Evolutionary conservation across 1,139 yeast genomes (phyloP).

Genomic region (Geotrichum siamense): DNA sequence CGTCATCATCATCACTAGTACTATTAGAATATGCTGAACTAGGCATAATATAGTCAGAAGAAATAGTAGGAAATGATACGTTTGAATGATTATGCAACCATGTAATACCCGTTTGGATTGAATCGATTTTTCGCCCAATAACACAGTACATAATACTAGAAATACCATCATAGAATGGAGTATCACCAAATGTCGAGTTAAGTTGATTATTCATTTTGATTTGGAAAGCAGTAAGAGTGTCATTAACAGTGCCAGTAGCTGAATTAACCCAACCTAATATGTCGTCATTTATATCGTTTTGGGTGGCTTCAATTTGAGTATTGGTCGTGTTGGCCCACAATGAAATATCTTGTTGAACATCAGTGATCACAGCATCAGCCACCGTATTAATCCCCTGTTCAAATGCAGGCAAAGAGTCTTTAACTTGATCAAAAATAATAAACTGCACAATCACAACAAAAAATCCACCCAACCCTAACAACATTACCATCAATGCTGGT

Average conservation of each 20-base stretch:
- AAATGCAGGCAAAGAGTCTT: slow-evolving; percentile 21
- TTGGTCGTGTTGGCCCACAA: slow-evolving; percentile 52
- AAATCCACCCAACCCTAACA: slow-evolving; percentile 41
- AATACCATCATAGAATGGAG: slow-evolving; percentile 59
- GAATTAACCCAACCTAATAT: slow-evolving; percentile 59
- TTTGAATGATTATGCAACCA: slow-evolving; percentile 70
- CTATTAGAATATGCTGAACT: slow-evolving; percentile 8
- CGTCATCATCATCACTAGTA: neutral
- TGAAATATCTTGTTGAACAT: slow-evolving; percentile 22
- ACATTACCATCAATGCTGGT: slow-evolving; percentile 33
- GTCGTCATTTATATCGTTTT: slow-evolving; percentile 50
- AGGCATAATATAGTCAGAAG: slow-evolving; percentile 12
- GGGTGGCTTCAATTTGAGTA: slow-evolving; percentile 38
- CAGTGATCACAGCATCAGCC: slow-evolving; percentile 20
- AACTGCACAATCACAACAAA: slow-evolving; percentile 40
- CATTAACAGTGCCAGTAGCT: slow-evolving; percentile 49
- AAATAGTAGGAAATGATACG: slow-evolving; percentile 46
- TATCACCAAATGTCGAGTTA: slow-evolving; percentile 52
- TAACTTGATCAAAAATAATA: slow-evolving; percentile 32
- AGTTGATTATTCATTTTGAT: slow-evolving; percentile 49
- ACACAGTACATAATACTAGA: slow-evolving; percentile 65
- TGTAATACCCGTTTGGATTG: slow-evolving; percentile 60
- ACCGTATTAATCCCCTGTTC: slow-evolving; percentile 17
- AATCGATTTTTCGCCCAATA: slow-evolving; percentile 60
- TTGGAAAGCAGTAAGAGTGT: slow-evolving; percentile 47